Evolutionary conservation across 768 basidiomycete species (phyloP).

Genomic region (Mycena polygramma): DNA sequence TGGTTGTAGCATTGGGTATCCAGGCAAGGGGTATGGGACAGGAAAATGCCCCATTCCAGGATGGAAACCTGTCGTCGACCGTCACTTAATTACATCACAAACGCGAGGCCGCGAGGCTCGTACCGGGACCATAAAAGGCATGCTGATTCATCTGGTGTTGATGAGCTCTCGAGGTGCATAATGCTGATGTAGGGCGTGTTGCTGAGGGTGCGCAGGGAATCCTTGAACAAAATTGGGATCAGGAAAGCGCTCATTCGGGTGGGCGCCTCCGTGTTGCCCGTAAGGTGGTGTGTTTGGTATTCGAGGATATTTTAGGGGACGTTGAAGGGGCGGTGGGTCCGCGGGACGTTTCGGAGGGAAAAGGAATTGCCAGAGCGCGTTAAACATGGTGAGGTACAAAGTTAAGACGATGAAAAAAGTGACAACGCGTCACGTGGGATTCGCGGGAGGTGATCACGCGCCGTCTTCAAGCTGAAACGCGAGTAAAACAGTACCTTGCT

Average conservation of each 20-base stretch:
- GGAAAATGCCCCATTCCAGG: neutral
- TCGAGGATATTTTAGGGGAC: constrained; percentile 10
- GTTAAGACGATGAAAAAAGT: too few species aligned
- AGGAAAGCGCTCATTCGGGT: neutral
- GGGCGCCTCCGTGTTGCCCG: neutral
- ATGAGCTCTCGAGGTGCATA: too few species aligned
- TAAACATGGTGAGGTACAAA: neutral
- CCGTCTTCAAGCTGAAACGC: too few species aligned
- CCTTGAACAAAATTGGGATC: neutral
- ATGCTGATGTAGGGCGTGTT: too few species aligned
- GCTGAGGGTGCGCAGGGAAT: too few species aligned
- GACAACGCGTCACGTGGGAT: too few species aligned
- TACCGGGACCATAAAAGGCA: neutral
- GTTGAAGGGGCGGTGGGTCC: neutral
- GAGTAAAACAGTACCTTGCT: too few species aligned
- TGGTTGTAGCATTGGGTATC: neutral
- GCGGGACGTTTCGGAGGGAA: neutral
- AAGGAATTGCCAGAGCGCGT: constrained; percentile 11
- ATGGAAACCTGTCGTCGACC: neutral
- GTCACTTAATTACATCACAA: too few species aligned
- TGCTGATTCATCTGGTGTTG: neutral
- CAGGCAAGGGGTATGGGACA: neutral
- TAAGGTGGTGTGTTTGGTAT: neutral
- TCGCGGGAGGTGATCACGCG: too few species aligned
- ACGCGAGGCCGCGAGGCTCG: too few species aligned